These are phyloP conservation scores for Petunia hybrid DNA, from an alignment of 305 asterid genomes.

Conservation along the genomic window DNA sequence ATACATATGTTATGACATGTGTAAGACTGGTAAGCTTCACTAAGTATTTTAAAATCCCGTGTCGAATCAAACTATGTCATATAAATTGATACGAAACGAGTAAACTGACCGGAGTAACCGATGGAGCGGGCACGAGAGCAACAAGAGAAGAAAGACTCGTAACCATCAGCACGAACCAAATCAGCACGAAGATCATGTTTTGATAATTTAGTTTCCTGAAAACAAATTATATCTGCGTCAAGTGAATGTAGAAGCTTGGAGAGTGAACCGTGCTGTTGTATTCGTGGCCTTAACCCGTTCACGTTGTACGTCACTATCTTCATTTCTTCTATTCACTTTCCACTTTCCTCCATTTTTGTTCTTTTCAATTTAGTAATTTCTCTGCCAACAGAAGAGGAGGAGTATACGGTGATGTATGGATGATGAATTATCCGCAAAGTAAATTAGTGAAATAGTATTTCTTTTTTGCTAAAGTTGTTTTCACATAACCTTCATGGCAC, in stretches of 20 bases:
- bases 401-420: too few relatives aligned
- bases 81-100: background rate
- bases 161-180: conserved; percentile 89
- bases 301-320: conserved; percentile 93
- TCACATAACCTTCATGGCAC: too few relatives aligned
- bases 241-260: conserved; percentile 77
- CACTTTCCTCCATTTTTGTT: too few relatives aligned
- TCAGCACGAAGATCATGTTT: conserved; percentile 75
- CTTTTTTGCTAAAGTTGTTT: too few relatives aligned
- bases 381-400: too few relatives aligned
- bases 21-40: too few relatives aligned
- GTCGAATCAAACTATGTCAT: background rate
- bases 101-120: conserved; percentile 78
- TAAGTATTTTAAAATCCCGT: too few relatives aligned
- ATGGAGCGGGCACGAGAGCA: conserved; percentile 86
- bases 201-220: conserved; percentile 94
- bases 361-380: too few relatives aligned
- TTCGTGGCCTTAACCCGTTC: conserved; percentile 87
- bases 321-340: conserved; percentile 45
- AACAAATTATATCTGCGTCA: conserved; percentile 86
- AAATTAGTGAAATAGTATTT: too few relatives aligned
- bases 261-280: conserved; percentile 82
- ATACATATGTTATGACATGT: too few relatives aligned
- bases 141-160: conserved; percentile 95
- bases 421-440: too few relatives aligned